Base-by-base conservation (phyloP, 1,284 basidiomycete genomes). In the Exsudoporus floridanus region DNA sequence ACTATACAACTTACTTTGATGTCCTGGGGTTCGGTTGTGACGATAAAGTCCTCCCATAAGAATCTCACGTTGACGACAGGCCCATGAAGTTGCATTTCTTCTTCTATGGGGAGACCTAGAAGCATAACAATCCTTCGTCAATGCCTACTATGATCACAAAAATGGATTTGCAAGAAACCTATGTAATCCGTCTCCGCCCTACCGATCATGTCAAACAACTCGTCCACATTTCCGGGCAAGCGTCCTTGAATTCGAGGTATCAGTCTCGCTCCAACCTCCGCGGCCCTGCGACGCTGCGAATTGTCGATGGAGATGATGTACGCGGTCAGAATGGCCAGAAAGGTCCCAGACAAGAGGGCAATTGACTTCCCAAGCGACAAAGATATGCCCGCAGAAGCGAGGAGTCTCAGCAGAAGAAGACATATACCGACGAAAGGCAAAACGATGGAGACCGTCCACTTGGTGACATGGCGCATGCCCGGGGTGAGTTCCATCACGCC, bases 1-100 rank as follows among this genome's bases (percentile, higher is more conserved):
- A 18, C 13, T 7, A 16, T 10, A 18, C 18, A 25, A 9, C 37
- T 6, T 7, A 55, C 62, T 48, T 65, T 63, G 46, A 65, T 65
- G 8, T 42, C 7, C 21, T 71, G 69, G 0, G 73, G 74, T 40
- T 75, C 72, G 5, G 48, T 34, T 2, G 72, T 74, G 21, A 73
- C 1, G 19, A 75, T 48, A 38, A 63, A 4, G 25, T 67, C 60
- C 19, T 66, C 64, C 72, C 74, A 74, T 3, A 74, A 55, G 16
- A 67, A 50, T 30, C 50, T 57, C 39, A 69, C 38, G 33, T 65
- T 69, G 35, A 74, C 3, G n/a, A 66, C 54, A 9, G 52, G 55
- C 12, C 68, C 68, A n/a, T 52, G 43, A 19, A 48, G 23, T 12
- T 57, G 40, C 3, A 55, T 43, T 25, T 64, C 54, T 8, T 68